Evolutionary conservation across 108 stramenopile genomes (phyloP), one percentile per base, ranked within the genome.

Genomic region (Phaeodactylum tricornutum): DNA sequence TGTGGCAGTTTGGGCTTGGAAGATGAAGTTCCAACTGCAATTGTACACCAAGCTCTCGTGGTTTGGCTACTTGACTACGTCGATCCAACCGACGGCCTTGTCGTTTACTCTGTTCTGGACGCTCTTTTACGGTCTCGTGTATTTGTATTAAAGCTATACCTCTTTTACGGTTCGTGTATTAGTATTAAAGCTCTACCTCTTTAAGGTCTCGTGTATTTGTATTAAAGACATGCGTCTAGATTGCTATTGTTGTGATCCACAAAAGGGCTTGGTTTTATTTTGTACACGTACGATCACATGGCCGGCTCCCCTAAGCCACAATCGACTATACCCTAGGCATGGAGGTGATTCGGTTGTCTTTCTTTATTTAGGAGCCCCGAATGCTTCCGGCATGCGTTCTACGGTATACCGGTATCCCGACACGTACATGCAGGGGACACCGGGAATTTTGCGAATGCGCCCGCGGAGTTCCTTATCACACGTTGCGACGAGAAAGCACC

Each of bases 401-500:
- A 99, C 89, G 5, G 93, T 94, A 67, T 93, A 99, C 55, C 85
- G 84, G 55, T 96, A 89, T 30, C 81, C 85, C 42, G 78, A 71
- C 43, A 99, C 95, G 63, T 97, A 98, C 96, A 99, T 99, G 69
- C 94, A 94, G 22, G 98, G 98, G 29, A 74, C 98, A 38, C 98
- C 98, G 0, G 98, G 96, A 43, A 98, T 94, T 68, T 99, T 99
- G 30, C 98, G 70, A 32, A 99, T 80, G 41, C 96, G 71, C 11
- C 94, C 84, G 52, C 96, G 72, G 33, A 99, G 65, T 39, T 99
- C 98, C 72, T 96, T 96, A 57, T 99, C 98, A 63, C 96, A 97
- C 1, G 98, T 97, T 17, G 98, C 98, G n/a, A 99, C 96, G 55
- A 99, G 96, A 61, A 95, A 99, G 59, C 98, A 99, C 35, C 88